These are phyloP conservation scores for Sporothrix curviconia DNA, from an alignment of 2,329 filamentous ascomycete genomes.

Conservation along the genomic window DNA sequence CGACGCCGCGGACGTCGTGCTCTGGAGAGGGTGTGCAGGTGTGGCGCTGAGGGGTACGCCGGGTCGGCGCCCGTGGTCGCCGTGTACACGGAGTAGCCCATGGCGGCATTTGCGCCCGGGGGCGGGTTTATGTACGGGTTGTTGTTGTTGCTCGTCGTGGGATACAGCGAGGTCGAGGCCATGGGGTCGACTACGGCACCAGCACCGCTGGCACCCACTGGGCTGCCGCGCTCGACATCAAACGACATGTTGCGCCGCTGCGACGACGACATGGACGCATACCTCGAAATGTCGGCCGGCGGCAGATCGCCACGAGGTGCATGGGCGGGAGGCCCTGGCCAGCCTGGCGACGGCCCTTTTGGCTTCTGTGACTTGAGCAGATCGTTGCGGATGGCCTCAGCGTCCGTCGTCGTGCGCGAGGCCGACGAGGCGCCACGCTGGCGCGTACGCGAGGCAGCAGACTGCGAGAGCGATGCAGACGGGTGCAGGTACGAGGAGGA, in stretches of 20 bases:
- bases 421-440: conserved; percentile 8
- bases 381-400: conserved; percentile 18
- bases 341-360: conserved; percentile 43
- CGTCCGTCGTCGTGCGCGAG: neutral
- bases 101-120: neutral
- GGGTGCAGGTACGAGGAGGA: conserved; percentile 31
- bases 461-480: conserved; percentile 1
- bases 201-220: neutral
- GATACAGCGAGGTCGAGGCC: too few relatives aligned
- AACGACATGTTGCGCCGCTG: conserved; percentile 28
- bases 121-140: conserved; percentile 11
- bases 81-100: neutral
- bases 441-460: neutral
- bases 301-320: conserved; percentile 24
- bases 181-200: neutral
- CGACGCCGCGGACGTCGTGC: neutral
- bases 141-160: conserved; percentile 7
- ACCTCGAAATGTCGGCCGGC: conserved; percentile 24
- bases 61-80: neutral
- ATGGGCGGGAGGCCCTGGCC: conserved; percentile 38
- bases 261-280: conserved; percentile 24
- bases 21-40: conserved; percentile 15
- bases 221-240: conserved; percentile 35
- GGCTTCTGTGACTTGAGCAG: conserved; percentile 37
- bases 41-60: neutral